Percentiles rank a stretch among this genome's conserved stretches.
Conservation (phyloP, 306 rosid species). For the Quillaja saponaria region DNA sequence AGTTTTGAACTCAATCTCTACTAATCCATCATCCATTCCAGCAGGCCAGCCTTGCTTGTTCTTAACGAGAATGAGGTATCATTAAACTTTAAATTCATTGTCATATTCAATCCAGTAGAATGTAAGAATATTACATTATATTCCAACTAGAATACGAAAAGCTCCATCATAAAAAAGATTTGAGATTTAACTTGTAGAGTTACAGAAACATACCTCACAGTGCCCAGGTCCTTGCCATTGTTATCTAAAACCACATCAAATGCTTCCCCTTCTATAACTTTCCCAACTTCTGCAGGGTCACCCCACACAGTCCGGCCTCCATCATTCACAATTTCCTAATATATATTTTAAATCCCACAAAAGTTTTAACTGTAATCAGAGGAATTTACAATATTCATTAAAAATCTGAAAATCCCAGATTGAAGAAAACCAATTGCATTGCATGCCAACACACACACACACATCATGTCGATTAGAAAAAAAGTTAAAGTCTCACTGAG, state of each 20-base stretch:
- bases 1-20: too few species aligned
- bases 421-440: too few species aligned
- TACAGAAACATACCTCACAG: slow-evolving; percentile 59
- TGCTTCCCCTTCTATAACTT: slow-evolving; percentile 56
- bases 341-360: slow-evolving; percentile 15
- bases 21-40: too few species aligned
- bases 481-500: slow-evolving; percentile 46
- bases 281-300: slow-evolving; percentile 68
- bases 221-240: slow-evolving; percentile 88
- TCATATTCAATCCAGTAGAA: too few species aligned
- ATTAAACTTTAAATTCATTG: too few species aligned
- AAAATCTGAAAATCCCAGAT: not conserved
- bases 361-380: not conserved
- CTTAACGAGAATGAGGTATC: too few species aligned
- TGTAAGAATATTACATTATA: too few species aligned
- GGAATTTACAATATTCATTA: slow-evolving; percentile 20
- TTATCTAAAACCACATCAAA: slow-evolving; percentile 95
- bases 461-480: not conserved
- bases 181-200: slow-evolving; percentile 2
- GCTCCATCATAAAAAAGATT: too few species aligned
- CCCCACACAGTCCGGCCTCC: slow-evolving; percentile 93
- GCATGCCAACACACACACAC: not conserved
- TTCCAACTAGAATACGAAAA: too few species aligned
- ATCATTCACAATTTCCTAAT: slow-evolving; percentile 80
- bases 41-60: too few species aligned